A percentile compares a stretch with the other conserved stretches of the same genome.
Evolutionary conservation across 345 rosid genomes (phyloP).

Genomic region (Combretum micranthum): DNA sequence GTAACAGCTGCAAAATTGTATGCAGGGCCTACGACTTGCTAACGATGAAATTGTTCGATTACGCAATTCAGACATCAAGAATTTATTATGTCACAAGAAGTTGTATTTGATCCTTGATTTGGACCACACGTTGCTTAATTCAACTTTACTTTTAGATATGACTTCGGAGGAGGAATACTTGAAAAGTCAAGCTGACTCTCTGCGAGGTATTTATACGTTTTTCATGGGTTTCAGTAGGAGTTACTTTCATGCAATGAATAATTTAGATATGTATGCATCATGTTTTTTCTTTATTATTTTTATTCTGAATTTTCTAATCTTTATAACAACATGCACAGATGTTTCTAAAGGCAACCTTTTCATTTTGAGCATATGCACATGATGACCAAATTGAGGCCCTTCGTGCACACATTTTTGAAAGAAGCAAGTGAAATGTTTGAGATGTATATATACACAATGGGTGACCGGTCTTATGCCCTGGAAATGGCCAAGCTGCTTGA

Average conservation of each 20-base stretch:
- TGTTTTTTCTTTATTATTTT: not conserved
- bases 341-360: slow-evolving; percentile 61
- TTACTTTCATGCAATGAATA: not conserved
- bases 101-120: slow-evolving; percentile 80
- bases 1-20: slow-evolving; percentile 9
- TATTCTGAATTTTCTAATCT: not conserved
- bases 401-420: slow-evolving; percentile 63
- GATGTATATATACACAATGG: slow-evolving; percentile 91
- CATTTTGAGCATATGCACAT: slow-evolving; percentile 61
- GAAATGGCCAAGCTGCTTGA: slow-evolving; percentile 94
- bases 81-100: slow-evolving; percentile 47
- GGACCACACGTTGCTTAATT: slow-evolving; percentile 83
- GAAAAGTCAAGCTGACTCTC: slow-evolving; percentile 52
- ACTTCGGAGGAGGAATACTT: slow-evolving; percentile 70
- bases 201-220: slow-evolving; percentile 72
- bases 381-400: slow-evolving; percentile 94
- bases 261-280: too few relatives aligned
- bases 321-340: slow-evolving; percentile 31
- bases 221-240: too few relatives aligned
- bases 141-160: slow-evolving; percentile 54
- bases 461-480: slow-evolving; percentile 69
- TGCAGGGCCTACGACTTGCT: slow-evolving; percentile 65
- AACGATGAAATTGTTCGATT: slow-evolving; percentile 60
- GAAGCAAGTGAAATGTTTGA: slow-evolving; percentile 89
- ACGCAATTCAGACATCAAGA: slow-evolving; percentile 54